Evolutionary conservation across 805 yeast species (phyloP).

Genomic region (Zygosaccharomyces siamensis): DNA sequence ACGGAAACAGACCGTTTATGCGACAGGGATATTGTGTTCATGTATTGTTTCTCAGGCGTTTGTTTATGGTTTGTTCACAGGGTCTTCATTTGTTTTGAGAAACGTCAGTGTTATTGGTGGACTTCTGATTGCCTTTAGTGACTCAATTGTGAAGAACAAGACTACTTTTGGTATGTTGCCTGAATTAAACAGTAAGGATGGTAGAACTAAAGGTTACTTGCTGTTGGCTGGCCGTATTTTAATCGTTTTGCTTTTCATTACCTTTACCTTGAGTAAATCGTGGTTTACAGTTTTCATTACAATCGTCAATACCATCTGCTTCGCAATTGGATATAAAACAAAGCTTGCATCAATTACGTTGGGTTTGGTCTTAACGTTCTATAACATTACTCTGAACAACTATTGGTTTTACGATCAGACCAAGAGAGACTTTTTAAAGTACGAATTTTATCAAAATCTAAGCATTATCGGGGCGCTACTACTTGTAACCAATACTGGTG

Average conservation of each 20-base stretch:
- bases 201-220: conserved; percentile 61
- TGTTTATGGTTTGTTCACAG: conserved; percentile 81
- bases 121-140: conserved; percentile 77
- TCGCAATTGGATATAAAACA: conserved; percentile 89
- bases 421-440: conserved; percentile 81
- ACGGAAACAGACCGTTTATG: conserved; percentile 61
- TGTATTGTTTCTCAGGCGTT: conserved; percentile 81
- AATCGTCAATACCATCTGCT: conserved; percentile 67
- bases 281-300: conserved; percentile 67
- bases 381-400: conserved; percentile 76
- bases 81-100: conserved; percentile 75
- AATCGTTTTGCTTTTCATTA: conserved; percentile 76
- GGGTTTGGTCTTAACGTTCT: conserved; percentile 64
- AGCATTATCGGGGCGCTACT: conserved; percentile 92
- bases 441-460: conserved; percentile 91
- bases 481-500: conserved; percentile 90
- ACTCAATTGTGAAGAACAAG: conserved; percentile 75
- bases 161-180: conserved; percentile 45
- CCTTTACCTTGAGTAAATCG: conserved; percentile 71
- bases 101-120: conserved; percentile 92
- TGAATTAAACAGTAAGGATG: conserved; percentile 59
- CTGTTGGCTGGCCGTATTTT: conserved; percentile 83
- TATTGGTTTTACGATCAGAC: conserved; percentile 76
- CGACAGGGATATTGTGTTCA: conserved; percentile 61
- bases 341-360: conserved; percentile 73